Conservation (phyloP, 179 eudicot genomes). For the Vitellaria paradoxa region DNA sequence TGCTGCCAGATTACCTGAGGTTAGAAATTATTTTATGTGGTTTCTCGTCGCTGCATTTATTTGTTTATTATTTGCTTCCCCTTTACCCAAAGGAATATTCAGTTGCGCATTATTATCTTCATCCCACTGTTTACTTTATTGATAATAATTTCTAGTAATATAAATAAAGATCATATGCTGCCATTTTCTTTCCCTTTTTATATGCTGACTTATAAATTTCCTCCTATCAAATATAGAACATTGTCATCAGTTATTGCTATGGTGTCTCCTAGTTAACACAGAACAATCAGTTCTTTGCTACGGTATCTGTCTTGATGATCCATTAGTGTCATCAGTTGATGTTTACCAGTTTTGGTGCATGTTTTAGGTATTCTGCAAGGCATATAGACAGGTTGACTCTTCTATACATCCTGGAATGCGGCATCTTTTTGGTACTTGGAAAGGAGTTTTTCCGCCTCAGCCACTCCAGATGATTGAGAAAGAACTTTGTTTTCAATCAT, state of each 20-base stretch:
- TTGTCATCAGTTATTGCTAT: no score
- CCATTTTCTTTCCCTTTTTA: not conserved
- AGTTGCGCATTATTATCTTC: not conserved
- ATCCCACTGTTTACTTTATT: not conserved
- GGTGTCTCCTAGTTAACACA: not conserved
- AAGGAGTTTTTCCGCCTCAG: conserved; percentile 89
- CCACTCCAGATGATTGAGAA: conserved; percentile 82
- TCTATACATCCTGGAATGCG: conserved; percentile 74
- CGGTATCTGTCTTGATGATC: conserved; percentile 8
- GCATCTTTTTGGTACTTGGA: conserved; percentile 99
- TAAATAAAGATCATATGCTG: not conserved
- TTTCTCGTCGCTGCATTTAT: conserved; percentile 13
- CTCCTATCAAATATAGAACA: not conserved
- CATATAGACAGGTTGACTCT: conserved; percentile 82
- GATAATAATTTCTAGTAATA: not conserved
- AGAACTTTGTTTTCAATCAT: conserved; percentile 70
- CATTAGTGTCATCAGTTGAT: not conserved
- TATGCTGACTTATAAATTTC: not conserved
- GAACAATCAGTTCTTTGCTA: not conserved
- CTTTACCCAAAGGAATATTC: not conserved
- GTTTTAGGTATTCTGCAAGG: conserved; percentile 91
- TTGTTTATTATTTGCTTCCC: not conserved
- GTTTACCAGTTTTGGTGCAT: conserved; percentile 19
- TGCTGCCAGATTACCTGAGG: conserved; percentile 90
- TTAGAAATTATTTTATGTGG: conserved; percentile 36